A percentile compares a stretch with the other conserved stretches of the same genome.
Conservation (phyloP, 2,329 filamentous ascomycete species). For the Arthrobotrys conoides region DNA sequence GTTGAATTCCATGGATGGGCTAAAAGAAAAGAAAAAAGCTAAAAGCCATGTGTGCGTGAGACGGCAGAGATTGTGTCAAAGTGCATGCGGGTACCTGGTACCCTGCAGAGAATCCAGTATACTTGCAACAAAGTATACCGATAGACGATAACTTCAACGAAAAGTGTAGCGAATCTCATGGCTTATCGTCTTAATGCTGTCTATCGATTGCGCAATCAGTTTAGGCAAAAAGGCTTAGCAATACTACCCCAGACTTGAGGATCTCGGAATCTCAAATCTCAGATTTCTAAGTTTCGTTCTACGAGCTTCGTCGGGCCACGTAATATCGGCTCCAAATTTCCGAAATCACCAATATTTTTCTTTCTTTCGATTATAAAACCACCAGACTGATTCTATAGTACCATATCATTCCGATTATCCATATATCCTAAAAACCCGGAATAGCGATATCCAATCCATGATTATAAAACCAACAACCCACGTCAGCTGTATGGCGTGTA, state of each 20-base stretch:
- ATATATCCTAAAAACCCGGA: constrained; percentile 7
- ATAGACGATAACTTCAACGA: constrained; percentile 5
- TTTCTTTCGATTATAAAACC: constrained; percentile 1
- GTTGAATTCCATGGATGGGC: not conserved
- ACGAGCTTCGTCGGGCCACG: not conserved
- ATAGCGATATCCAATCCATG: constrained; percentile 9
- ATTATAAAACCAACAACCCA: constrained; percentile 21
- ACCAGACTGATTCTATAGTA: not conserved
- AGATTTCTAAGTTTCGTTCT: not conserved
- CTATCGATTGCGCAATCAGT: constrained; percentile 16
- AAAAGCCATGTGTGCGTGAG: constrained; percentile 30
- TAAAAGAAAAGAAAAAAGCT: not conserved
- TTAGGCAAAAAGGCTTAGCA: constrained; percentile 5
- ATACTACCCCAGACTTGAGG: not conserved
- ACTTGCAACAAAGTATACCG: constrained; percentile 24
- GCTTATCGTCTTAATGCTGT: not conserved
- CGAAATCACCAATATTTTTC: not conserved
- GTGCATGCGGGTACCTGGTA: constrained; percentile 30
- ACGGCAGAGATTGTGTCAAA: constrained; percentile 3
- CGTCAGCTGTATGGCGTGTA: constrained; percentile 30
- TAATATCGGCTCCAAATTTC: not conserved
- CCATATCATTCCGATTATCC: constrained; percentile 21
- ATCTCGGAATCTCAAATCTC: constrained; percentile 12
- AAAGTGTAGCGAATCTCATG: not conserved
- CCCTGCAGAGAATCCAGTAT: constrained; percentile 21